Evolutionary conservation across 2,329 filamentous ascomycete genomes (phyloP), one percentile per base, ranked within the genome.

Genomic region (Cryoendolithus antarcticus): DNA sequence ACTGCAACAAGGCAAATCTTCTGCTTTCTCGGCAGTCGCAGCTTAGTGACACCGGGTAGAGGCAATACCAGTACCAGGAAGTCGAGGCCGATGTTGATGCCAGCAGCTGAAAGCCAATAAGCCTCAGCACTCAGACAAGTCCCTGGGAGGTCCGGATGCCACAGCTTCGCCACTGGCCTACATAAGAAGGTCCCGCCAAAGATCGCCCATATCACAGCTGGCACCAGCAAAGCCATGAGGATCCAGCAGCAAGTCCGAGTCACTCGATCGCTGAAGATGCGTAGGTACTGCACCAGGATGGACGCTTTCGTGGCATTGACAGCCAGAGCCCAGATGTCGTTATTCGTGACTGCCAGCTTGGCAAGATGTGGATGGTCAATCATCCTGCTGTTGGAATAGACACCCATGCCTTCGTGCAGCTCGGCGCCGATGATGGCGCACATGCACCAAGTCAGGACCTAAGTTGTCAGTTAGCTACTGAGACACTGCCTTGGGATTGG

Each of bases 281-380:
- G 64, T 13, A 66, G 60, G 46, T 70, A 69, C 46, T 69, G 66
- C 39, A 66, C 53, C n/a, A 70, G 50, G 37, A 70, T 67, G 1
- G 65, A 68, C 15, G 60, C 58, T 53, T 69, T 69, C 31, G 64
- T 65, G 42, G 59, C 57, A 37, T 56, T 56, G 38, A 61, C 53
- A 6, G 54, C 50, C 13, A 57, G 39, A n/a, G 51, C 42, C 45
- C 58, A 59, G 39, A 59, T 31, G 27, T 49, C 48, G 40, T 62
- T 60, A 41, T 48, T 49, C 30, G 52, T 50, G 19, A 59, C 44
- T 32, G 58, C 49, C 13, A 59, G 44, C 39, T 56, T 53, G 24
- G 52, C 47, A 34, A 55, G 37, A 24, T 42, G 40, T 8, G 43
- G 31, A 3, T 44, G 39, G 12, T 54, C 43, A 32, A 47, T 10